Base-by-base conservation (phyloP, 1,284 basidiomycete genomes). In the Ganoderma sp. region DNA sequence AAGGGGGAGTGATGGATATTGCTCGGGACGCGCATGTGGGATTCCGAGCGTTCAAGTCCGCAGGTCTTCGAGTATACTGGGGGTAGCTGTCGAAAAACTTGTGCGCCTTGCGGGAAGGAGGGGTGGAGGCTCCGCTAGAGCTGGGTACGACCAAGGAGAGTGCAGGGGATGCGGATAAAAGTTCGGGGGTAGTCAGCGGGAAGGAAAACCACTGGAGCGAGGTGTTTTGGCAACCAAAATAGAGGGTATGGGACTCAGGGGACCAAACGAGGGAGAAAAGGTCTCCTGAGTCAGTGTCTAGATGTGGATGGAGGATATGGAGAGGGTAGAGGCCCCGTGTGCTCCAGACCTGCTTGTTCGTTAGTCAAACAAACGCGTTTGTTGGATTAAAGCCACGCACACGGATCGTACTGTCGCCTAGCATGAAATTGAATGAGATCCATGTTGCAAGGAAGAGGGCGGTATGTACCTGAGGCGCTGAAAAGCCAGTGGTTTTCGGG, bases 181-280 rank as follows among this genome's bases (percentile, higher is more conserved):
- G 45, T 41, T 65, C 62, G 32, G 65, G 64, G 56, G 65, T 68
- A 28, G 37, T 63, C n/a, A 69, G 74, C 28, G 80, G 78, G 78
- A 95, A 93, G 74, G 87, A 82, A 77, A 90, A 88, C 93, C 93
- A 96, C 75, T 96, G 94, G 42, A 97, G 84, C 3, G 92, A 93
- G 0, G 95, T 96, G 77, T 96, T 93, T 79, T 98, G 94, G 75
- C 94, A 94, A 34, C 96, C 96, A 65, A 98, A 84, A 78, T 93
- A 97, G 50, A 98, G 83, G 0, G 91, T 93, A 70, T 90, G 88
- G 10, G 90, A 83, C 12, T 81, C 77, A 1, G 89, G 82, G 15
- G 90, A 90, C 93, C 95, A 99, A 0, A 88, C 87, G 2, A 99
- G 83, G 45, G 92, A 95, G 81, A 96, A 97, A 64, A 98, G 88